Evolutionary conservation across 352 stramenopile species (phyloP).

Genomic region (Pythium apleroticum): DNA sequence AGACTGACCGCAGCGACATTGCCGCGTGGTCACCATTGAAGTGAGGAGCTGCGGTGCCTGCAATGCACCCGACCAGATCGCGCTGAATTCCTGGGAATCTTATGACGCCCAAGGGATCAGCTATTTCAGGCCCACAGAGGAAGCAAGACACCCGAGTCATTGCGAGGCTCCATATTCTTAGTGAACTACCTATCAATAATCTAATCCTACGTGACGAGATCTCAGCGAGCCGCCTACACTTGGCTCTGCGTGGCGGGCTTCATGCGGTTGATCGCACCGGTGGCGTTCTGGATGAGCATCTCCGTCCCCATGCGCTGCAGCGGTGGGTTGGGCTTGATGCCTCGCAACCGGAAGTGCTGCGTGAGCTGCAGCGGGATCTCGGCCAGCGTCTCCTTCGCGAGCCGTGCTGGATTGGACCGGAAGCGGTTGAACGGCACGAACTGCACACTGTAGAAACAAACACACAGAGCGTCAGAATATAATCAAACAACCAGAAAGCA

Average conservation of each 20-base stretch:
- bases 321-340: conserved; percentile 51
- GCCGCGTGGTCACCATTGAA: background rate
- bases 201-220: background rate
- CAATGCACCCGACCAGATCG: background rate
- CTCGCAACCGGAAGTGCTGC: conserved; percentile 58
- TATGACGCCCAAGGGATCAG: background rate
- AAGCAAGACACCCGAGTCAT: background rate
- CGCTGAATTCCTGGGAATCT: background rate
- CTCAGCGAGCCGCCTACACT: conserved; percentile 1
- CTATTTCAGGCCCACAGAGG: background rate
- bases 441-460: conserved; percentile 45
- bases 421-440: conserved; percentile 79
- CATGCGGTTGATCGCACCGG: conserved; percentile 9
- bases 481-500: background rate
- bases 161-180: conserved; percentile 2
- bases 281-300: conserved; percentile 23
- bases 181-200: background rate
- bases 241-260: conserved; percentile 1
- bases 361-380: conserved; percentile 66
- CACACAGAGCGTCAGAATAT: conserved; percentile 12
- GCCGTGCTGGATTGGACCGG: conserved; percentile 49
- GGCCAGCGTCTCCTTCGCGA: conserved; percentile 70
- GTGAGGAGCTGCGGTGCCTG: background rate
- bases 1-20: background rate
- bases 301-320: conserved; percentile 40